These are phyloP conservation scores for Raddia distichophylla DNA, from an alignment of 176 grass and related monocot genomes.

Conservation along the genomic window DNA sequence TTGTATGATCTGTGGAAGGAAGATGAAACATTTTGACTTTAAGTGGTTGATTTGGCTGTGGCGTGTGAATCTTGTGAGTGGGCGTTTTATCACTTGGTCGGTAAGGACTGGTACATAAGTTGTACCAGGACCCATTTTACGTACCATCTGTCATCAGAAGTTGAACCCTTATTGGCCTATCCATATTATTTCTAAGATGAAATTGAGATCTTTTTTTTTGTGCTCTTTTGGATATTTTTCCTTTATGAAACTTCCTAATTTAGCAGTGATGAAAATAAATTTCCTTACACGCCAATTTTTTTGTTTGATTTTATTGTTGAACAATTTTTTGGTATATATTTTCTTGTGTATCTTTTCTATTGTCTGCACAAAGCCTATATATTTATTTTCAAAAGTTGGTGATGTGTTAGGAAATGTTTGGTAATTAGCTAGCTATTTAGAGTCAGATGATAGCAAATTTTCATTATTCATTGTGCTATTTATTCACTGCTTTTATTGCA, in stretches of 20 bases:
- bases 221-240: background rate
- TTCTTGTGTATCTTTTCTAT: background rate
- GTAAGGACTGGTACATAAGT: background rate
- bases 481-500: background rate
- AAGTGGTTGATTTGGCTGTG: conserved; percentile 1
- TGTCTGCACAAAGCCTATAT: background rate
- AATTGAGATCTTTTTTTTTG: conserved; percentile 9
- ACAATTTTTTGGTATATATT: background rate
- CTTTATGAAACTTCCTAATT: background rate
- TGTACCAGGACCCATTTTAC: background rate
- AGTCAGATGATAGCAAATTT: background rate
- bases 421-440: conserved; percentile 2
- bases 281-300: background rate
- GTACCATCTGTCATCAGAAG: conserved; percentile 14
- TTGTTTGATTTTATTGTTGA: background rate
- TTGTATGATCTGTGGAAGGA: conserved; percentile 19
- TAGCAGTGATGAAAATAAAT: background rate
- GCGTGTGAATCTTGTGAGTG: conserved; percentile 30
- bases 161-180: conserved; percentile 2
- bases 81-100: background rate
- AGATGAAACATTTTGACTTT: background rate
- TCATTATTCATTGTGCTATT: background rate
- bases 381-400: background rate
- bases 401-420: background rate
- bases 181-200: background rate